Conservation (phyloP, 805 yeast species). For the Candida ovalis region DNA sequence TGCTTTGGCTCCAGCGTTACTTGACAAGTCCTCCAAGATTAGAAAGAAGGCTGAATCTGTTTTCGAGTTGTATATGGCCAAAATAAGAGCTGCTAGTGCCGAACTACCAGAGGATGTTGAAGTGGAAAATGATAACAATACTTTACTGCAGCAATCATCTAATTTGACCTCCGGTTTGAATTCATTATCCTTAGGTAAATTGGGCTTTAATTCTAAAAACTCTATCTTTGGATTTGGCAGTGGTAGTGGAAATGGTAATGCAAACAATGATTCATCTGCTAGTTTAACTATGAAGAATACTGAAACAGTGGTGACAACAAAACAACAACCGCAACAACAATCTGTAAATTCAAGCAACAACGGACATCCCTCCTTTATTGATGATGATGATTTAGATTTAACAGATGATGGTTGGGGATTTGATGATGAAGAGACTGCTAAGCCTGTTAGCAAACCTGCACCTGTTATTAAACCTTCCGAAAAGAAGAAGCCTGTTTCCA, state of each 20-base stretch:
- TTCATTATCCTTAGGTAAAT: conserved; percentile 20
- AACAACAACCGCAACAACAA: neutral
- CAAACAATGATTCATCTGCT: conserved; percentile 13
- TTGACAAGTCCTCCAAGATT: conserved; percentile 70
- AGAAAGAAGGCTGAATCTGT: conserved; percentile 68
- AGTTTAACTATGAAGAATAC: conserved; percentile 18
- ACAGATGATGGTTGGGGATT: conserved; percentile 32
- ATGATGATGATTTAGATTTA: conserved; percentile 19
- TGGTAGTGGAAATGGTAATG: neutral
- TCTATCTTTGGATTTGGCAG: conserved; percentile 18
- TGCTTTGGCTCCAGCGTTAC: conserved; percentile 75
- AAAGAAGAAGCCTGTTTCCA: neutral
- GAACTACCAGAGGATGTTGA: conserved; percentile 28
- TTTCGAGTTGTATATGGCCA: conserved; percentile 56
- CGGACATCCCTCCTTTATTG: neutral
- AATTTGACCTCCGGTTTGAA: conserved; percentile 12
- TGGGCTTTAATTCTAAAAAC: conserved; percentile 19
- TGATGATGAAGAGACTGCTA: conserved; percentile 16
- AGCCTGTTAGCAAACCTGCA: neutral
- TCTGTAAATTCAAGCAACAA: neutral
- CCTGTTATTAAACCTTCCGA: conserved; percentile 1
- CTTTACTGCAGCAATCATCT: conserved; percentile 11
- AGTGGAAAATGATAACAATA: conserved; percentile 21
- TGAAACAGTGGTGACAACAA: conserved; percentile 2
- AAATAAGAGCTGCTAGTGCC: conserved; percentile 46